Evolutionary conservation across 2,329 filamentous ascomycete species (phyloP), one percentile per base, ranked within the genome.

Genomic region (Triangularia verruculosa): DNA sequence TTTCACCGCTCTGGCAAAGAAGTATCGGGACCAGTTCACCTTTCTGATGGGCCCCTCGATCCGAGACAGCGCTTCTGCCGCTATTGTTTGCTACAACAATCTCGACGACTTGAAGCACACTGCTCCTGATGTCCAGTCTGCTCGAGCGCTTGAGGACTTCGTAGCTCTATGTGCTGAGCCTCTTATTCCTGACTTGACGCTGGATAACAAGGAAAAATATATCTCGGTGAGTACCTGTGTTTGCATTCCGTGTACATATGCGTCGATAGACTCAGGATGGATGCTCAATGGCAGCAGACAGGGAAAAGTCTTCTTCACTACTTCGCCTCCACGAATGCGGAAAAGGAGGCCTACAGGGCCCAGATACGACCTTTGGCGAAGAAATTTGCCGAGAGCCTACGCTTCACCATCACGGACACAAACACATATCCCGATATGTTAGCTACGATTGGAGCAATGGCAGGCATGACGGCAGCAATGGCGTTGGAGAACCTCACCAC

Each of bases 321-420:
- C 67, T 77, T 81, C 62, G 69, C 74, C 5, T 34, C 65, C 2
- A 70, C 67, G 2, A 62, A 72, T 0, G 56, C 64, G 5, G 74
- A 78, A 43, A 76, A 76, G 2, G 71, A 76, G 7, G 66, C 64
- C 1, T 82, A 78, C 68, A 68, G 74, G 7, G 56, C 69, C 0
- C 67, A 71, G 4, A 72, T 82, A 57, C 70, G 72, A 20, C 73
- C 75, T 8, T 68, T 81, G 9, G 81, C 81, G 2, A 78, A 78
- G 66, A 76, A 76, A 66, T 81, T 80, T 68, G 68, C 72, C 61
- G 79, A 82, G n/a, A 82, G 79, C 63, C 73, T 83, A 13, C 72
- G 70, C 57, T 83, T 83, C 63, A 77, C 80, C 7, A 81, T 78
- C 2, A 77, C 82, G 3, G 79, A 83, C 63, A 72, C 74, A 0